Evolutionary conservation across 1,139 yeast genomes (phyloP).

Genomic region (Hyphopichia fennica): DNA sequence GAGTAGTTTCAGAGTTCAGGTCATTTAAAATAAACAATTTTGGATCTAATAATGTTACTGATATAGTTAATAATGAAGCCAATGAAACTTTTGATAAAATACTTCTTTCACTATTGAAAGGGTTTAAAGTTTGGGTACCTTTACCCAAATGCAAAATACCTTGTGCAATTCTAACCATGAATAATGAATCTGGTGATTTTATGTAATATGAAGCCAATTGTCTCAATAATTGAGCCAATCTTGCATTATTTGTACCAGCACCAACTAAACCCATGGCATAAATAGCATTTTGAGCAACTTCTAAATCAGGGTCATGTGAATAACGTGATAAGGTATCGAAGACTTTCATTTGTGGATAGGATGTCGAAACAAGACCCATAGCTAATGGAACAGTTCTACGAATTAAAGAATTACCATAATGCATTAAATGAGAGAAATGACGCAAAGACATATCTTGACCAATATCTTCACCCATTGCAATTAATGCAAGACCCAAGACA

Average conservation of each 20-base stretch:
- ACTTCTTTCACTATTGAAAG: conserved; percentile 87
- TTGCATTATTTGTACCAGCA: conserved; percentile 97
- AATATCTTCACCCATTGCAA: conserved; percentile 97
- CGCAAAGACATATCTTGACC: conserved; percentile 98
- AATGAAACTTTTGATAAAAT: conserved; percentile 85
- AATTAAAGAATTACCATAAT: conserved; percentile 90
- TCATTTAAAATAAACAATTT: conserved; percentile 59
- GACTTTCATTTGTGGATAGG: conserved; percentile 96
- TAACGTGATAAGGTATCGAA: conserved; percentile 94
- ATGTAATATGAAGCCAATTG: conserved; percentile 93
- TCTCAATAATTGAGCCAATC: conserved; percentile 92
- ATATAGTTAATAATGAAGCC: conserved; percentile 84
- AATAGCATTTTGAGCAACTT: conserved; percentile 93
- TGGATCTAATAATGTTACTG: conserved; percentile 86
- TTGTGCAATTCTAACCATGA: conserved; percentile 92
- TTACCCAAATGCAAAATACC: conserved; percentile 95
- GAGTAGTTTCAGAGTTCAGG: conserved; percentile 60
- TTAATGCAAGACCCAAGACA: conserved; percentile 89
- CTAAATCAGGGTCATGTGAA: conserved; percentile 93
- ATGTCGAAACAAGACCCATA: conserved; percentile 90
- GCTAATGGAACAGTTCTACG: conserved; percentile 97
- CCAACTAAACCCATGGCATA: conserved; percentile 98
- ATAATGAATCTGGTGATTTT: conserved; percentile 86
- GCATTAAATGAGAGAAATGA: conserved; percentile 97
- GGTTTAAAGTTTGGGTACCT: conserved; percentile 87